These are phyloP conservation scores for Starmera caribaea DNA, from an alignment of 805 yeast species.

Conservation along the genomic window DNA sequence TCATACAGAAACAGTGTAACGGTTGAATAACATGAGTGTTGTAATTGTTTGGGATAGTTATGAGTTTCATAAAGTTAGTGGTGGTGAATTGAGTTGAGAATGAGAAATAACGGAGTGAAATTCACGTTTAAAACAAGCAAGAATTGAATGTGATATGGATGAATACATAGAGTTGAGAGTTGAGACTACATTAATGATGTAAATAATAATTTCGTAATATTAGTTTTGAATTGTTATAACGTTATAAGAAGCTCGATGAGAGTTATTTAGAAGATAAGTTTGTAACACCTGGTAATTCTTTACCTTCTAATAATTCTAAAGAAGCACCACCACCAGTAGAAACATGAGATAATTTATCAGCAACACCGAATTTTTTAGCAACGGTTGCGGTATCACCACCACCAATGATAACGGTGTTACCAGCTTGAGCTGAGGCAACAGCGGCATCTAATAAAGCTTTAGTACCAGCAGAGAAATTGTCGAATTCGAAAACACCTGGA, in stretches of 20 bases:
- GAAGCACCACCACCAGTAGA: constrained; percentile 99
- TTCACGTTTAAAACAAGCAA: no score
- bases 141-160: no score
- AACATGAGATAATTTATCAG: constrained; percentile 93
- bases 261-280: constrained; percentile 71
- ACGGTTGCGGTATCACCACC: constrained; percentile 99
- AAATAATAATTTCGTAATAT: background rate
- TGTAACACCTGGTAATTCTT: constrained; percentile 95
- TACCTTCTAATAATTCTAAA: constrained; percentile 96
- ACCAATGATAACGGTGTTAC: constrained; percentile 88
- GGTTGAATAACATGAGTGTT: no score
- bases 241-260: constrained; percentile 15
- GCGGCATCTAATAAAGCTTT: constrained; percentile 82
- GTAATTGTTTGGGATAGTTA: no score
- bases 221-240: constrained; percentile 2
- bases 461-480: constrained; percentile 85
- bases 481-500: constrained; percentile 99
- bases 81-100: no score
- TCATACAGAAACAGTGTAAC: no score
- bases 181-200: no score
- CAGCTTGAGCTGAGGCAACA: constrained; percentile 76
- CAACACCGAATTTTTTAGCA: constrained; percentile 96
- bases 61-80: no score
- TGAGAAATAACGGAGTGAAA: no score
- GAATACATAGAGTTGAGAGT: no score